Conservation (phyloP, 208 protist genomes). For the Herpetomonas tarakana region DNA sequence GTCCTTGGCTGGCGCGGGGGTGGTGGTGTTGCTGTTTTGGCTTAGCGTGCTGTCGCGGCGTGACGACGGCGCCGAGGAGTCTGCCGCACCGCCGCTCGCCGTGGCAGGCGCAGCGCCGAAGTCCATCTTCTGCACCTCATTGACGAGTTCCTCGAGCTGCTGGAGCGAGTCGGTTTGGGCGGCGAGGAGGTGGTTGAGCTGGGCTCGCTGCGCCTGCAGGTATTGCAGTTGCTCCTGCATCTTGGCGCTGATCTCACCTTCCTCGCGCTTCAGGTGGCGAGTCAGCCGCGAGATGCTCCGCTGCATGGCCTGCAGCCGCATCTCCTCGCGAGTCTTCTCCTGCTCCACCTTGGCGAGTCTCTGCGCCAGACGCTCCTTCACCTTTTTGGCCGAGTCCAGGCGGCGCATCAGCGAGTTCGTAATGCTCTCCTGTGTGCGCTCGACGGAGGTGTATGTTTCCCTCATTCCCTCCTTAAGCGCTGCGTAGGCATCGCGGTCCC, state of each 20-base stretch:
- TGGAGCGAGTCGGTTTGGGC: constrained; percentile 61
- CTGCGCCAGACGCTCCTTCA: constrained; percentile 35
- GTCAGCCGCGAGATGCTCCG: constrained; percentile 39
- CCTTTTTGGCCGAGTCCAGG: constrained; percentile 39
- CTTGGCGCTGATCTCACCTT: constrained; percentile 38
- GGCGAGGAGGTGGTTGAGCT: constrained; percentile 45
- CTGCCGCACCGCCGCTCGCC: neutral
- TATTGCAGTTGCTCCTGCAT: constrained; percentile 41
- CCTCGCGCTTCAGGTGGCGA: constrained; percentile 57
- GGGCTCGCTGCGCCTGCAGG: constrained; percentile 52
- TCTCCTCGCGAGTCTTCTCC: constrained; percentile 40
- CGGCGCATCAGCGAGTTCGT: constrained; percentile 68
- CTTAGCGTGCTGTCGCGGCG: constrained; percentile 7
- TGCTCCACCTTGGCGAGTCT: constrained; percentile 39
- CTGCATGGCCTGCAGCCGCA: constrained; percentile 40
- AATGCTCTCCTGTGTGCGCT: constrained; percentile 71
- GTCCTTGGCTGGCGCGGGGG: neutral
- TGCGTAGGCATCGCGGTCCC: constrained; percentile 33
- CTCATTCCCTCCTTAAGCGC: constrained; percentile 51
- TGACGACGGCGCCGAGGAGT: neutral
- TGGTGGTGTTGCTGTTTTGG: neutral
- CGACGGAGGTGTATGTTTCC: constrained; percentile 45
- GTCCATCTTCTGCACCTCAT: constrained; percentile 45
- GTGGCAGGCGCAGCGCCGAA: neutral
- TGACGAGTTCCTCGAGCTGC: constrained; percentile 64